A percentile compares a stretch with the other conserved stretches of the same genome.
Evolutionary conservation across 2,329 filamentous ascomycete genomes (phyloP).

Genomic region (Monascus ruber): DNA sequence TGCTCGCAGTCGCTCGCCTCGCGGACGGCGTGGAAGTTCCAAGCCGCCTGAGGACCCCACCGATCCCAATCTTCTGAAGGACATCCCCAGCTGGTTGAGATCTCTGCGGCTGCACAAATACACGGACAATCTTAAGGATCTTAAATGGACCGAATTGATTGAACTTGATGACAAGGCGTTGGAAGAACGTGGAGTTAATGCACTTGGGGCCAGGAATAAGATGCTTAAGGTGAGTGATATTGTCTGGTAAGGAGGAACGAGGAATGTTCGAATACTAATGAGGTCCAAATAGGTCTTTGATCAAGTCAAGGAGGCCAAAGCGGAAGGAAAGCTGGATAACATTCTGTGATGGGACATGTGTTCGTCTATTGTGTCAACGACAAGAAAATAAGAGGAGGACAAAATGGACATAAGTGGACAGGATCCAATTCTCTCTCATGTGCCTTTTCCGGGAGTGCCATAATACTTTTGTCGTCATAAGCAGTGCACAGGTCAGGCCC

Average conservation of each 20-base stretch:
- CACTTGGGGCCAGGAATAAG: conserved; percentile 86
- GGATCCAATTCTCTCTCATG: conserved; percentile 9
- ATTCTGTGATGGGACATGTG: conserved; percentile 15
- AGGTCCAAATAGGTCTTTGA: conserved; percentile 60
- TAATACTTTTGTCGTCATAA: too few species aligned
- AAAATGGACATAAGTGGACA: conserved; percentile 15
- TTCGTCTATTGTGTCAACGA: conserved; percentile 15
- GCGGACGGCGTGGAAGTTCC: conserved; percentile 83
- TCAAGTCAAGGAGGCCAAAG: conserved; percentile 75
- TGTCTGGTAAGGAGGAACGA: not conserved
- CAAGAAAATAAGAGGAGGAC: conserved; percentile 7
- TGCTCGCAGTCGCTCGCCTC: conserved; percentile 76
- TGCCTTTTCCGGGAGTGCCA: too few species aligned
- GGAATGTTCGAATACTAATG: conserved; percentile 17
- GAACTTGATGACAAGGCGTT: conserved; percentile 87
- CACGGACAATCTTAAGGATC: conserved; percentile 92
- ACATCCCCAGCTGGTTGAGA: conserved; percentile 92
- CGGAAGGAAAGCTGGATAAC: conserved; percentile 54
- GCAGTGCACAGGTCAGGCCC: too few species aligned
- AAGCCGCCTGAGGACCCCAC: conserved; percentile 98
- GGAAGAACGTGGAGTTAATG: conserved; percentile 87
- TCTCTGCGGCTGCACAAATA: conserved; percentile 96
- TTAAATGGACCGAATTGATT: conserved; percentile 90
- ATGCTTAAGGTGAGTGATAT: conserved; percentile 69
- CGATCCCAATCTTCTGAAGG: conserved; percentile 76